These are phyloP conservation scores for Skeletonema marinoi DNA, from an alignment of 108 stramenopile genomes.

Conservation along the genomic window DNA sequence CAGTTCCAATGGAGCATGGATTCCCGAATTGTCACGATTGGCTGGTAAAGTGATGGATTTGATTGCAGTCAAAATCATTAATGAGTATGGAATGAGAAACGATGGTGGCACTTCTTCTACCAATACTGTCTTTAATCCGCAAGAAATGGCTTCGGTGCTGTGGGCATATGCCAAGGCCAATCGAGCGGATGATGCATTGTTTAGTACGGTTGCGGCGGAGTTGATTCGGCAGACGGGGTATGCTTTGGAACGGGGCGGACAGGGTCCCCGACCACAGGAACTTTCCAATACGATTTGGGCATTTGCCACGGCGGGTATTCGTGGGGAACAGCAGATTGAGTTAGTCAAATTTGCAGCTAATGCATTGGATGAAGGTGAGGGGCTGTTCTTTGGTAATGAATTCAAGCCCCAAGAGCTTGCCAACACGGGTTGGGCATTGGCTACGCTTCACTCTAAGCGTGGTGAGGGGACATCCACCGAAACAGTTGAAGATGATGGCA, in stretches of 20 bases:
- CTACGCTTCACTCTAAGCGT: constrained; percentile 68
- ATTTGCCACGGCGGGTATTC: constrained; percentile 68
- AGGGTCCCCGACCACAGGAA: constrained; percentile 51
- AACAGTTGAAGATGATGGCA: constrained; percentile 48
- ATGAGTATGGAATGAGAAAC: constrained; percentile 25
- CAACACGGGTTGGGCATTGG: constrained; percentile 76
- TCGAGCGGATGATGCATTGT: constrained; percentile 53
- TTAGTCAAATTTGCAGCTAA: constrained; percentile 63
- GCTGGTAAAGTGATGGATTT: constrained; percentile 66
- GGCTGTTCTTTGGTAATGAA: constrained; percentile 49
- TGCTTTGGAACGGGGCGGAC: constrained; percentile 23
- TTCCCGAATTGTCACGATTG: constrained; percentile 67
- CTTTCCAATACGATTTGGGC: constrained; percentile 82
- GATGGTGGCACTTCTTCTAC: neutral
- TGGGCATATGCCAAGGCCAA: constrained; percentile 56
- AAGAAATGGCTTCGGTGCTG: constrained; percentile 70
- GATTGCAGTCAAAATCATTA: constrained; percentile 46
- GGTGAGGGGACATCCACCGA: constrained; percentile 9
- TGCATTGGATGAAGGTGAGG: constrained; percentile 55
- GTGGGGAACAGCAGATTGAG: constrained; percentile 34
- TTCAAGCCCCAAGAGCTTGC: constrained; percentile 84
- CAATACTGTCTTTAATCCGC: constrained; percentile 32
- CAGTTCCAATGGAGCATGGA: constrained; percentile 49
- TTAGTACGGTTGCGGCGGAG: constrained; percentile 46
- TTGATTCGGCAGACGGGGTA: constrained; percentile 45